Percentiles rank a stretch among this genome's conserved stretches.
These are phyloP conservation scores for Venturia asperata DNA, from an alignment of 2,329 filamentous ascomycete genomes.

Conservation along the genomic window DNA sequence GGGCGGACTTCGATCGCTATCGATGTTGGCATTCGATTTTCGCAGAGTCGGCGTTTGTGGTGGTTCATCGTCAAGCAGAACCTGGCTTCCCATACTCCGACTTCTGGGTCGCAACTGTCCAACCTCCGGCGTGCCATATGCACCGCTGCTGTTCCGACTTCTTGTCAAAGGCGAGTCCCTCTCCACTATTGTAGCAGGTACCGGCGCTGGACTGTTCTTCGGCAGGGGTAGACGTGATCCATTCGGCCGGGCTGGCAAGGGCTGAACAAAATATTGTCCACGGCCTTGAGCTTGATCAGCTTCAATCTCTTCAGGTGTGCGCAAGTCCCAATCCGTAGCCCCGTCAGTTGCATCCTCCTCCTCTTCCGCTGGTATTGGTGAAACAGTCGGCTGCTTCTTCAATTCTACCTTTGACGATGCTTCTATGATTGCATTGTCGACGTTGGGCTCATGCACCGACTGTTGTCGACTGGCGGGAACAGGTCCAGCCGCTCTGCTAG, in stretches of 20 bases:
- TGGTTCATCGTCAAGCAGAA: constrained; percentile 44
- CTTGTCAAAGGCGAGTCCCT: constrained; percentile 63
- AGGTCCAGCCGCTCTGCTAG: constrained; percentile 23
- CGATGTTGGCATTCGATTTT: not conserved
- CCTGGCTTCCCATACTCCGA: constrained; percentile 53
- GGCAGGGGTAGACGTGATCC: constrained; percentile 81
- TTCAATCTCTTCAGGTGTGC: constrained; percentile 70
- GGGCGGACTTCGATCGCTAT: constrained; percentile 24
- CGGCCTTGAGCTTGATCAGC: constrained; percentile 36
- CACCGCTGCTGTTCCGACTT: constrained; percentile 48
- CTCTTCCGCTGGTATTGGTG: constrained; percentile 35
- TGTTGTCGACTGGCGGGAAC: constrained; percentile 9
- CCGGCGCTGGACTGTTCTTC: constrained; percentile 69
- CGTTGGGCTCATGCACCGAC: constrained; percentile 16
- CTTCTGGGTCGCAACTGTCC: constrained; percentile 63
- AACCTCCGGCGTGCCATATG: constrained; percentile 38
- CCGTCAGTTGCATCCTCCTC: constrained; percentile 36
- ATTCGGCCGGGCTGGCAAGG: constrained; percentile 35
- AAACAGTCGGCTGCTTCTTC: constrained; percentile 28
- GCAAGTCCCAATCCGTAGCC: constrained; percentile 60
- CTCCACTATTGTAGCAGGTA: constrained; percentile 64
- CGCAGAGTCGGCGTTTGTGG: constrained; percentile 21
- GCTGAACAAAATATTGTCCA: constrained; percentile 16
- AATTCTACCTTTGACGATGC: constrained; percentile 17
- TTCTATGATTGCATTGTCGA: constrained; percentile 25